Evolutionary conservation across 2,329 filamentous ascomycete species (phyloP).

Genomic region (Huntiella abstrusa): DNA sequence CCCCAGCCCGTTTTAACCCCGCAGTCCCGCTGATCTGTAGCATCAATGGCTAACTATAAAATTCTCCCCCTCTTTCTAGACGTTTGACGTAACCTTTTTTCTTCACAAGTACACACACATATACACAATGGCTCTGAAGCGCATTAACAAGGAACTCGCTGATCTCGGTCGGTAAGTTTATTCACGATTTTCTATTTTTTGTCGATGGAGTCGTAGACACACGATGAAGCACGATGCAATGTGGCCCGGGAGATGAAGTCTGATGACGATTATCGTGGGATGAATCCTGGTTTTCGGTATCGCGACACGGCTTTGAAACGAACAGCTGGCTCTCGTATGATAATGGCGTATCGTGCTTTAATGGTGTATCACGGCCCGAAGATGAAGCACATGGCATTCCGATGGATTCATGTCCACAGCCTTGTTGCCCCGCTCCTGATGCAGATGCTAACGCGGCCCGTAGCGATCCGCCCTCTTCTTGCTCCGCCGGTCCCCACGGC

Average conservation of each 20-base stretch:
- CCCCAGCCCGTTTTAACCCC: not conserved
- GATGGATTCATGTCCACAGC: not conserved
- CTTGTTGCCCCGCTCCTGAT: not conserved
- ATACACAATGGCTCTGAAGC: conserved; percentile 62
- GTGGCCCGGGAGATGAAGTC: no score
- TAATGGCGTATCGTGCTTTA: no score
- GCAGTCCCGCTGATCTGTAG: conserved; percentile 1
- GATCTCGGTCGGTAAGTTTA: conserved; percentile 63
- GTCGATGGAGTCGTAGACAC: not conserved
- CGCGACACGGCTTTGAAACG: no score
- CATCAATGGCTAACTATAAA: not conserved
- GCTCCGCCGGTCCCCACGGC: conserved; percentile 89
- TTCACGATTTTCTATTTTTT: not conserved
- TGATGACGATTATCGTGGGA: no score
- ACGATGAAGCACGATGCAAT: not conserved
- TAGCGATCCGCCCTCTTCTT: conserved; percentile 95
- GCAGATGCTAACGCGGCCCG: conserved; percentile 10
- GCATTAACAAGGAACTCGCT: conserved; percentile 86
- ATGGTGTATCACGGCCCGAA: no score
- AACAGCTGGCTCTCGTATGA: no score
- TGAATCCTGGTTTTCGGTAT: no score
- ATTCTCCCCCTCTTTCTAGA: no score
- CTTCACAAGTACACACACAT: conserved; percentile 11
- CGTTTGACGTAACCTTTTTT: not conserved
- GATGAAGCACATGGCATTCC: no score